Evolutionary conservation across 208 protist species (phyloP), one percentile per base, ranked within the genome.

Genomic region (Crithidia bombi): DNA sequence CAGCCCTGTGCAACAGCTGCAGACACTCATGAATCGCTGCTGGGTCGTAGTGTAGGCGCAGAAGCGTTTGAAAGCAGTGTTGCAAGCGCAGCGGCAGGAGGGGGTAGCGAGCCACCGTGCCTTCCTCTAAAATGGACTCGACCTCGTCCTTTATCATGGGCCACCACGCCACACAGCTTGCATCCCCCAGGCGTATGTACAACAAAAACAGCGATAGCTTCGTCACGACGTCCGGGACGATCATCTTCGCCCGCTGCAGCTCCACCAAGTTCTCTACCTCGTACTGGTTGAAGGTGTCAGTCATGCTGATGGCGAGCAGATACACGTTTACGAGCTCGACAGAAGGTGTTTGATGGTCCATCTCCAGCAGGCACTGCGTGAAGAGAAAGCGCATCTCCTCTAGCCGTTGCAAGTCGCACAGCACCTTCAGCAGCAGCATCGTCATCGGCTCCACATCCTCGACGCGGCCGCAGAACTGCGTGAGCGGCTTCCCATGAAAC

Each of bases 341-440:
- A 0, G 86, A 90, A 1, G 85, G 83, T 0, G 81, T 70, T 17
- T 51, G 55, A 26, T 75, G 69, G 9, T 81, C 66, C 38, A 92
- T 59, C 73, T 96, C 85, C 0, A 90, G 75, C 49, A 94, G 59
- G 58, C 78, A 94, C 80, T 93, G 87, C 50, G 82, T 88, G 76
- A 96, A 96, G n/a, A 96, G 81, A 78, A 94, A 94, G 6, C 91
- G 86, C 73, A 96, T 82, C 51, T 94, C 91, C 65, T 96, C 91
- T 43, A 96, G 65, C 51, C 74, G 75, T 36, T 89, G 86, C 62
- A 94, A 64, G 67, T 96, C 91, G 51, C 88, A 96, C 50, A 96
- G 77, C 25, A 93, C 88, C 63, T 96, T 96, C 63, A 96, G 78
- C 70, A 94, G 77, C 51, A 94, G 52, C 39, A 94, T 74, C 9